Evolutionary conservation across 106 monocot species (phyloP), one percentile per base, ranked within the genome.

Genomic region (Allium sativum): DNA sequence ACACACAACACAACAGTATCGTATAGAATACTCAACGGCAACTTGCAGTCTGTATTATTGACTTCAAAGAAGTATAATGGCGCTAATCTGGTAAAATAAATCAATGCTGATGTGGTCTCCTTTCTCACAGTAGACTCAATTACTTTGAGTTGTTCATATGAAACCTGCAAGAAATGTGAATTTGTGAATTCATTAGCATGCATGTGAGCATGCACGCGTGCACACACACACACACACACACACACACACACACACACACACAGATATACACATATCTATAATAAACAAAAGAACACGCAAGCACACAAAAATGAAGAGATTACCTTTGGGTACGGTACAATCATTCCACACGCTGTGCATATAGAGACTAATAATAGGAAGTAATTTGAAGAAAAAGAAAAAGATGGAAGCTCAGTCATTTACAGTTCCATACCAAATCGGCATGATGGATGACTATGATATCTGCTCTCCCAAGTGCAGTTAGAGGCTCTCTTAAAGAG

Each of bases 361-460:
- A 31, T 5, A 31, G 31, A 31, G 31, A 31, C 47, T 13, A 53
- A 31, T 12, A 66, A 18, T 43, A 9, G 40, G n/a, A 21, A 48
- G 46, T 14, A 19, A 15, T 44, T 11, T 44, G 45, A 31, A 9
- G 14, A 44, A 7, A 11, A 40, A 45, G 46, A 43, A 20, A 59
- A 19, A 62, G 47, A 58, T 48, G 14, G 45, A 18, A 42, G 21
- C 64, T 17, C 9, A 70, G 18, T 50, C 53, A 47, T 42, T 59
- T 61, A 0, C 5, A 31, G 31, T 31, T 31, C 31, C 31, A 5
- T 75, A 95, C 94, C 86, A 90, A 67, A 71, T 90, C 75, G 44
- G 83, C 90, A 73, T 90, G 80, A 73, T 86, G 94, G 53, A 95
- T 70, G 19, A 90, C 70, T 41, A 74, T 58, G 71, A 87, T 79